A percentile compares a stretch with the other conserved stretches of the same genome.
Conservation (phyloP, 805 yeast genomes). For the Lipomyces spencermartinsiae region DNA sequence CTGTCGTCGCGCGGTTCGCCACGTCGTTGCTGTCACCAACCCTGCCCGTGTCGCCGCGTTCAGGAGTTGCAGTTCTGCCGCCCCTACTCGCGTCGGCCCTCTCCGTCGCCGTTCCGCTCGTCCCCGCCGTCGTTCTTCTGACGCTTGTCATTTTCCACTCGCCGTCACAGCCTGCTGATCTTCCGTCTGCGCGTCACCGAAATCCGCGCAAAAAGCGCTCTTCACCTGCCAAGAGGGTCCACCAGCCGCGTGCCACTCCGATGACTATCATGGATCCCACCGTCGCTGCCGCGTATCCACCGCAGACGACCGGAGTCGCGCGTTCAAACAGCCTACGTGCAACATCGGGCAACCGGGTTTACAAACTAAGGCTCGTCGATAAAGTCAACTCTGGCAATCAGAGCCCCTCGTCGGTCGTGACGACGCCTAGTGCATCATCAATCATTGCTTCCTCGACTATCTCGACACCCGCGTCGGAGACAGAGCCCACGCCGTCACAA, state of each 20-base stretch:
- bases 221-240: not conserved
- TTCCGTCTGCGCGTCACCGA: not conserved
- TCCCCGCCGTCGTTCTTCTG: slow-evolving; percentile 22
- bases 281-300: slow-evolving; percentile 13
- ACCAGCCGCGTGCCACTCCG: not conserved
- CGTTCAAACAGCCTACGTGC: slow-evolving; percentile 31
- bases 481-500: not conserved
- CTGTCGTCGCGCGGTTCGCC: slow-evolving; percentile 24
- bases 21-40: slow-evolving; percentile 28
- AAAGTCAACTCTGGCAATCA: slow-evolving; percentile 20
- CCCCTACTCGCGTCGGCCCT: slow-evolving; percentile 30
- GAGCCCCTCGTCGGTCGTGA: slow-evolving; percentile 7
- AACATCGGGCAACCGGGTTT: slow-evolving; percentile 31
- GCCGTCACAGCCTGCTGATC: slow-evolving; percentile 12
- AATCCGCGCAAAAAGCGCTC: not conserved
- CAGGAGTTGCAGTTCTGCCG: slow-evolving; percentile 18
- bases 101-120: slow-evolving; percentile 31
- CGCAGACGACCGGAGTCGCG: slow-evolving; percentile 13
- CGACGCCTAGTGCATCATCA: not conserved
- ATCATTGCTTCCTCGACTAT: slow-evolving; percentile 9
- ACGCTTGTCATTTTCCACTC: slow-evolving; percentile 16
- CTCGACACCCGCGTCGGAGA: slow-evolving; percentile 6
- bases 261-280: slow-evolving; percentile 1
- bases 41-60: slow-evolving; percentile 26
- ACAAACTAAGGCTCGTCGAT: slow-evolving; percentile 35